Evolutionary conservation across 2,329 filamentous ascomycete species (phyloP).

Genomic region (Orbilia ellipsospora): DNA sequence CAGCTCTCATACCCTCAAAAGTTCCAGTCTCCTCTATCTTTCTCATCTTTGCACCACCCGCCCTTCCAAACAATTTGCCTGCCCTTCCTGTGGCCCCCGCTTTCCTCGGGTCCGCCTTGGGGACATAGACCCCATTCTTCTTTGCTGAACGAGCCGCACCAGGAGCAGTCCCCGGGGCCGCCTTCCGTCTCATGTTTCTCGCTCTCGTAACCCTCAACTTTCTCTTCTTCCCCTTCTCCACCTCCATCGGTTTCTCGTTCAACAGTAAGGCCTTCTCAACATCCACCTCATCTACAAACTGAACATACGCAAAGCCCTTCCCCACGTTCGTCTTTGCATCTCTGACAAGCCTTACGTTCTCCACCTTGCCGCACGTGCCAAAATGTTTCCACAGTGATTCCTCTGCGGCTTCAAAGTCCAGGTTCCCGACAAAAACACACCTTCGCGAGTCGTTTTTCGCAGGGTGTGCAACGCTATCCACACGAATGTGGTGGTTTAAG

Average conservation of each 20-base stretch:
- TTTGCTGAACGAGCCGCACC: constrained; percentile 22
- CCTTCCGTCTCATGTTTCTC: constrained; percentile 73
- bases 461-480: constrained; percentile 90
- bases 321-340: constrained; percentile 91
- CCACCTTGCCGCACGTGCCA: constrained; percentile 79
- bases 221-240: constrained; percentile 63
- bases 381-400: constrained; percentile 92
- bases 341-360: constrained; percentile 91
- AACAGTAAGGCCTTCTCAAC: constrained; percentile 91
- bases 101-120: constrained; percentile 76
- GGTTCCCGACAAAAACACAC: constrained; percentile 95
- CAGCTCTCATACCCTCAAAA: constrained; percentile 84
- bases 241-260: constrained; percentile 82
- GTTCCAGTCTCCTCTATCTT: constrained; percentile 76
- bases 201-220: constrained; percentile 86
- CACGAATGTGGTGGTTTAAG: constrained; percentile 86
- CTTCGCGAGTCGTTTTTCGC: constrained; percentile 82
- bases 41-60: constrained; percentile 69
- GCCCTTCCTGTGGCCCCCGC: constrained; percentile 79
- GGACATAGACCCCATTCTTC: constrained; percentile 68
- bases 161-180: constrained; percentile 57
- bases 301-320: constrained; percentile 97
- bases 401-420: constrained; percentile 95
- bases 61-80: constrained; percentile 77
- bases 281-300: constrained; percentile 88